Base-by-base conservation (phyloP, 306 rosid species). In the Hippophae rhamnoides region DNA sequence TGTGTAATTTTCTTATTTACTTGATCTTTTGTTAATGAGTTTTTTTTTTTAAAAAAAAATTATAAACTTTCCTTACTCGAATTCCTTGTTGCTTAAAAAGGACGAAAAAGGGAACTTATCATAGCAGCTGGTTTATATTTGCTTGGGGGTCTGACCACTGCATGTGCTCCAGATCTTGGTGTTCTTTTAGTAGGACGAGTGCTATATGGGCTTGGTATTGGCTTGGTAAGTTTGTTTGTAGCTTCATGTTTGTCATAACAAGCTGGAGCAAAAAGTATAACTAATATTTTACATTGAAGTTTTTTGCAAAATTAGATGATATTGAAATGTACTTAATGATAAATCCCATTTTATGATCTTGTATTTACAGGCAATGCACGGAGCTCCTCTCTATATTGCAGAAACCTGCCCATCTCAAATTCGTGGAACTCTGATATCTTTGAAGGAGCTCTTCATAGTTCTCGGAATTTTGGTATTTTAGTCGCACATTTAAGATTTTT, bases 341-440 rank as follows among this genome's bases (percentile, higher is more conserved):
- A 54, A 18, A 18, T 18, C 23, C 23, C 23, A 18, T 18, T 46
- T 41, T 54, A 63, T 57, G 50, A 44, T 25, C 61, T 69, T 65
- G 69, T 23, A 52, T 64, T 75, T 57, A 46, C 93, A 92, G 98
- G 96, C 98, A 73, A 92, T 92, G 98, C 95, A 87, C 72, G 96
- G 98, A 5, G 98, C 98, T 79, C 98, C 98, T 41, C 79, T 92
- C 63, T 92, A 85, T 67, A 92, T 92, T 64, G 98, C 98, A 31
- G 98, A 92, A 82, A 92, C 98, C 41, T 83, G 87, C 54, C 98
- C 98, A 55, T 85, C 98, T 27, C 83, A 78, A 68, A 87, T 92
- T 78, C 95, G 98, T 18, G 96, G 96, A 62, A 92, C 98, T 75
- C 81, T 92, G 64, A 52, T 92, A 55, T 92, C 98, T 77, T 69